These are phyloP conservation scores for Quercus alba DNA, from an alignment of 306 rosid genomes.

Conservation along the genomic window DNA sequence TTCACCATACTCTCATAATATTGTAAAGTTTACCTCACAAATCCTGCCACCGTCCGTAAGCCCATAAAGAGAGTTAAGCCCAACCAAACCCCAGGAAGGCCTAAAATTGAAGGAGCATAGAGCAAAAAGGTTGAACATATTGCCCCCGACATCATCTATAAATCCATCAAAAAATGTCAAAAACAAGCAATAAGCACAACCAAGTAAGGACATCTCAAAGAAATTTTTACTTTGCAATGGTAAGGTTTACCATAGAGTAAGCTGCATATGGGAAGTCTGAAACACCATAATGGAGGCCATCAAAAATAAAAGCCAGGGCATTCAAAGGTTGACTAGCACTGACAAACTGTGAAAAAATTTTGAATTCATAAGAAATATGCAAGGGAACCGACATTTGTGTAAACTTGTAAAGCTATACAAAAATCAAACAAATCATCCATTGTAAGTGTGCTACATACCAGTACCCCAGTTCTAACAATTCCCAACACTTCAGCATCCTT, in stretches of 20 bases:
- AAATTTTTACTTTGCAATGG: slow-evolving; percentile 6
- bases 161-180: slow-evolving; percentile 15
- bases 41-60: slow-evolving; percentile 70
- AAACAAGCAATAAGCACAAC: slow-evolving; percentile 10
- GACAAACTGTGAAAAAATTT: slow-evolving; percentile 54
- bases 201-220: slow-evolving; percentile 6
- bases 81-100: slow-evolving; percentile 85
- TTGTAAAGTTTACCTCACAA: slow-evolving; percentile 49
- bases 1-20: background rate
- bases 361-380: slow-evolving; percentile 9
- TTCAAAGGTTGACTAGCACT: slow-evolving; percentile 94
- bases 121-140: slow-evolving; percentile 67
- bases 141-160: slow-evolving; percentile 70
- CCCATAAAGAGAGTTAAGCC: slow-evolving; percentile 88
- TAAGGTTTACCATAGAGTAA: slow-evolving; percentile 70
- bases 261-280: slow-evolving; percentile 96
- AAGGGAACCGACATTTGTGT: background rate
- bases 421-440: slow-evolving; percentile 13
- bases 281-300: slow-evolving; percentile 91
- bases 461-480: slow-evolving; percentile 62
- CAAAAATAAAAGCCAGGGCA: slow-evolving; percentile 81
- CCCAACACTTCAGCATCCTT: slow-evolving; percentile 73
- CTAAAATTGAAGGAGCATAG: slow-evolving; percentile 50
- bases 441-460: slow-evolving; percentile 56
- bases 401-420: background rate